These are phyloP conservation scores for Rhinocladiella mackenziei DNA, from an alignment of 2,329 filamentous ascomycete species.

Conservation along the genomic window DNA sequence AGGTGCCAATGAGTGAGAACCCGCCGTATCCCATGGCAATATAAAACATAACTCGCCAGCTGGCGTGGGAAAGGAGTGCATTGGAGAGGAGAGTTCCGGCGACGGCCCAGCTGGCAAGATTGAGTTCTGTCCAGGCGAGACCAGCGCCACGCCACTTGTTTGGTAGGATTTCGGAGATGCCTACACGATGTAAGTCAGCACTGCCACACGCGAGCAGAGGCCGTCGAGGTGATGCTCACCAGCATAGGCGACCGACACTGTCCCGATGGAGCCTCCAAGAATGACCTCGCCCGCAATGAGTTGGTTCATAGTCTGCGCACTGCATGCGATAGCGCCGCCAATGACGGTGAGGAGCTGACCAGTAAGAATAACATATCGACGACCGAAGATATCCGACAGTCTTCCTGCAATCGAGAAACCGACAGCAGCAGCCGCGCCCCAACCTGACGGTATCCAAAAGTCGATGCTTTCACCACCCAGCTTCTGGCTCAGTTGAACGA, in stretches of 20 bases:
- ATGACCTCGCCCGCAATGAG: constrained; percentile 23
- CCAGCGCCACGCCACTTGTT: constrained; percentile 21
- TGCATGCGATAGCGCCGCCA: constrained; percentile 19
- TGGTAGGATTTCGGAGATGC: constrained; percentile 22
- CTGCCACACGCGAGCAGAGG: too few species aligned
- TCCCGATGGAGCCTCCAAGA: constrained; percentile 20
- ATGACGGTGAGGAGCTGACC: constrained; percentile 20
- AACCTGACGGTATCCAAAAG: constrained; percentile 22
- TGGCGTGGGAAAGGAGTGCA: constrained; percentile 37
- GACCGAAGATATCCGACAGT: constrained; percentile 22
- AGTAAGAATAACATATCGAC: constrained; percentile 22
- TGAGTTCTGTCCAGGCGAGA: constrained; percentile 22
- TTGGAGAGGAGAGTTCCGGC: constrained; percentile 22
- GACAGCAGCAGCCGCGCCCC: constrained; percentile 20
- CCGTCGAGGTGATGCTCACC: constrained; percentile 13
- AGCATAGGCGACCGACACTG: constrained; percentile 20
- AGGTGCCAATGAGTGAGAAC: constrained; percentile 49
- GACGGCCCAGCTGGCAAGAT: constrained; percentile 22
- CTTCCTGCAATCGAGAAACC: constrained; percentile 21
- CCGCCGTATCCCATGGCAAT: constrained; percentile 52
- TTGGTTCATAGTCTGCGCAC: constrained; percentile 21
- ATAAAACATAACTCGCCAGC: constrained; percentile 55
- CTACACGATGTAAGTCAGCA: too few species aligned
- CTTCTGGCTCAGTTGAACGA: constrained; percentile 21
- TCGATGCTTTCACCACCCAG: constrained; percentile 19